Conservation (phyloP, 495 filamentous ascomycete species). For the Podospora bellae-mahoneyi region DNA sequence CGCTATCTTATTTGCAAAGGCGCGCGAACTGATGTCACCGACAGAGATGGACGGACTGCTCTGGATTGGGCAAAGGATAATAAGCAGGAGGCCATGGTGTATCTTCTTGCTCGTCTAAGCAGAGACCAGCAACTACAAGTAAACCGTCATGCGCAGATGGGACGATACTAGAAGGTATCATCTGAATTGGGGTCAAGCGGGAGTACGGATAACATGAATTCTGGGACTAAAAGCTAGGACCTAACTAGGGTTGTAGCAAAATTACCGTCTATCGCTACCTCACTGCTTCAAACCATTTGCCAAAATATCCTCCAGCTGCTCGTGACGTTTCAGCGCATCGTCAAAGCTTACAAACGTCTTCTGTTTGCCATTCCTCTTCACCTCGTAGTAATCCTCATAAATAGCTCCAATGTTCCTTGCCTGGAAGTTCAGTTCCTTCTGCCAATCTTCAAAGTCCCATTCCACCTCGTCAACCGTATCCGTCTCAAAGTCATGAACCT, state of each 20-base stretch:
- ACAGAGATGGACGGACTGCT: background rate
- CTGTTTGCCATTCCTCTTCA: conserved; percentile 6
- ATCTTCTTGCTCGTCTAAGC: background rate
- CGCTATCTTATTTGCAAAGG: background rate
- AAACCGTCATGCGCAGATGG: no score
- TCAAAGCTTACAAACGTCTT: conserved; percentile 40
- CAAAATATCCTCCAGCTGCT: conserved; percentile 30
- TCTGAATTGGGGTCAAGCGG: no score
- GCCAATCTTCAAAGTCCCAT: conserved; percentile 44
- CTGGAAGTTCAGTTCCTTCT: conserved; percentile 33
- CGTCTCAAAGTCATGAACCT: conserved; percentile 42
- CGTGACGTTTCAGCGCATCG: conserved; percentile 42
- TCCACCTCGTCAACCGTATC: conserved; percentile 42
- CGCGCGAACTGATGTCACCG: background rate
- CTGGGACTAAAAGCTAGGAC: no score
- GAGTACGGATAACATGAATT: no score
- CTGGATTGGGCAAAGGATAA: background rate
- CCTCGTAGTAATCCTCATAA: conserved; percentile 48
- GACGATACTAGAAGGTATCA: no score
- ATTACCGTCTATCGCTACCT: background rate
- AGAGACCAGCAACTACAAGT: background rate
- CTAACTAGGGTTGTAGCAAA: no score
- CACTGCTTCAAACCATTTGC: background rate
- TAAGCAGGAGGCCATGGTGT: background rate
- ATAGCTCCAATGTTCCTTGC: conserved; percentile 46